Percentiles rank a stretch among this genome's conserved stretches.
Conservation (phyloP, 2,329 filamentous ascomycete genomes). For the Dothistroma pini region DNA sequence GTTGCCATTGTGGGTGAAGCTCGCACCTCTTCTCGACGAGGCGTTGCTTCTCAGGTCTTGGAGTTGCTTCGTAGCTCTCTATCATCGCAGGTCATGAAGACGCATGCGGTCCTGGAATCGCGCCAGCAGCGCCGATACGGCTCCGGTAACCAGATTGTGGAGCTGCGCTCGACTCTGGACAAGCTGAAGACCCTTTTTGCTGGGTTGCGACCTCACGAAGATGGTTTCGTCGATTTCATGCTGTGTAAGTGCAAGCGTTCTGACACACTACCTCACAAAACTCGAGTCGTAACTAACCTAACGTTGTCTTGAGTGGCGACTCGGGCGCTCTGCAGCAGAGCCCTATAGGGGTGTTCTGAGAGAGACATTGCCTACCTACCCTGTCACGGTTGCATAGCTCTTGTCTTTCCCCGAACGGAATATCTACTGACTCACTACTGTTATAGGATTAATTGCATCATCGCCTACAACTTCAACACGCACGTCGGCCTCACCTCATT, state of each 20-base stretch:
- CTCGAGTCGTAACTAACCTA: too few species aligned
- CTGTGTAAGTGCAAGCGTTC: slow-evolving; percentile 11
- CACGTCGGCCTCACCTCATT: slow-evolving; percentile 39
- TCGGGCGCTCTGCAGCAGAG: too few species aligned
- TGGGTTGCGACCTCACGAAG: slow-evolving; percentile 23
- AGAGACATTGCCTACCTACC: too few species aligned
- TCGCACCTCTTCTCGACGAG: not conserved
- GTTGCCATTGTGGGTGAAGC: slow-evolving; percentile 25
- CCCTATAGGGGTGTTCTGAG: too few species aligned
- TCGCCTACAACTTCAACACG: slow-evolving; percentile 38
- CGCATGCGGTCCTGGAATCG: slow-evolving; percentile 13
- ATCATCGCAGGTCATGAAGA: slow-evolving; percentile 12
- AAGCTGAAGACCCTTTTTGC: slow-evolving; percentile 14
- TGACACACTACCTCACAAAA: too few species aligned
- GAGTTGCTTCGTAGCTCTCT: slow-evolving; percentile 22
- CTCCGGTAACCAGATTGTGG: not conserved
- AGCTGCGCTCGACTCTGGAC: slow-evolving; percentile 6
- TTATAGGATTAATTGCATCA: slow-evolving; percentile 36
- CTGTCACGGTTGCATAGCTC: too few species aligned
- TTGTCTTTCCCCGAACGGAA: too few species aligned
- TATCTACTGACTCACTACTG: too few species aligned
- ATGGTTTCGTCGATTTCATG: slow-evolving; percentile 28
- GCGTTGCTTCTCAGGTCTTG: slow-evolving; percentile 15
- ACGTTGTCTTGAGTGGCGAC: too few species aligned
- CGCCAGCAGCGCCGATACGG: not conserved